These are phyloP conservation scores for Colletotrichum spaethianum DNA, from an alignment of 2,329 filamentous ascomycete species.

Conservation along the genomic window DNA sequence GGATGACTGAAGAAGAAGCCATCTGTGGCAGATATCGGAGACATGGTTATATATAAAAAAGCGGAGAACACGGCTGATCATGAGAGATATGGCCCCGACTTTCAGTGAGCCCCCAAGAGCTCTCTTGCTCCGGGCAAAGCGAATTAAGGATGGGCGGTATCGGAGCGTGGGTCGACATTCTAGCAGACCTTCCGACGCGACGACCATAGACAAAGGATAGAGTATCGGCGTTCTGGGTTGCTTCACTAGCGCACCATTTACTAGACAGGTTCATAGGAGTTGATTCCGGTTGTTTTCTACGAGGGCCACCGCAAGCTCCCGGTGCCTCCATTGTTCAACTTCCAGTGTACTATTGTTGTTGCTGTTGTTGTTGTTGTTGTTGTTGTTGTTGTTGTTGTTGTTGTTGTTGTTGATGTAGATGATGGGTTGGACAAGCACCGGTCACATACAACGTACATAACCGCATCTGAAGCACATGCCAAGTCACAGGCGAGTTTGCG, in stretches of 20 bases:
- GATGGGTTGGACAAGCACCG: neutral
- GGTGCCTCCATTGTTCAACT: neutral
- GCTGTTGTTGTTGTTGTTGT: too few species aligned
- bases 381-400: too few species aligned
- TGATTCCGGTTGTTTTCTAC: too few species aligned
- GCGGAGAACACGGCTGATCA: too few species aligned
- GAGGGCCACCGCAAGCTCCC: neutral
- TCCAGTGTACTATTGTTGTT: too few species aligned
- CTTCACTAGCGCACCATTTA: neutral
- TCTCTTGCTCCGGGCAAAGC: neutral
- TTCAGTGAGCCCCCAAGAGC: too few species aligned
- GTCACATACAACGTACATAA: neutral
- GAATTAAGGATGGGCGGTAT: neutral
- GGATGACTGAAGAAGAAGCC: slow-evolving; percentile 49
- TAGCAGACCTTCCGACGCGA: neutral
- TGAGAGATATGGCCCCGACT: neutral
- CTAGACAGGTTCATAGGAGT: too few species aligned
- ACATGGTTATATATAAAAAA: neutral
- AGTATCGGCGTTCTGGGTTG: neutral
- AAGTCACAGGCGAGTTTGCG: too few species aligned
- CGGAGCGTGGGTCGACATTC: neutral
- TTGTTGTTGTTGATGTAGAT: neutral
- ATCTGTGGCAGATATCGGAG: neutral
- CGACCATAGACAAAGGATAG: neutral
- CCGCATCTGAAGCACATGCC: neutral